These are phyloP conservation scores for Teunomyces aglyptinius DNA, from an alignment of 805 yeast species.

Conservation along the genomic window DNA sequence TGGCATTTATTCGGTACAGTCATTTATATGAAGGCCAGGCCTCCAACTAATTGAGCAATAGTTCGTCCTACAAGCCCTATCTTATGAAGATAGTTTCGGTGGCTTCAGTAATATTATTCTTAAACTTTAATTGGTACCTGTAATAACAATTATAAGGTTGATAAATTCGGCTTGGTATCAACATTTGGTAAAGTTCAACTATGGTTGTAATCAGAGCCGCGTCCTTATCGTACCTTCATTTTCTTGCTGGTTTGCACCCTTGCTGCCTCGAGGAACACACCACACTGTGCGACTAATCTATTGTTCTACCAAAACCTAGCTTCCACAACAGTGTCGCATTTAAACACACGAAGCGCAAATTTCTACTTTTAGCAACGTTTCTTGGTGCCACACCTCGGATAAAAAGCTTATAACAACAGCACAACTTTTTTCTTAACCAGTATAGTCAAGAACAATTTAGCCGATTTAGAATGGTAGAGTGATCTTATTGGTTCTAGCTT, in stretches of 20 bases:
- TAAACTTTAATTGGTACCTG: background rate
- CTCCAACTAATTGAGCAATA: too few species aligned
- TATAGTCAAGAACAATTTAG: background rate
- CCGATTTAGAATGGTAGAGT: background rate
- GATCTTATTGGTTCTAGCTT: background rate
- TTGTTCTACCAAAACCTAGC: background rate
- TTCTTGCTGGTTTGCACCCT: background rate
- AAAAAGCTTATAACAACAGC: background rate
- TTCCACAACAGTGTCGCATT: background rate
- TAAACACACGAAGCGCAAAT: background rate
- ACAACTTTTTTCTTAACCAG: background rate
- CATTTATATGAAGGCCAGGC: background rate
- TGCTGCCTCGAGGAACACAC: background rate
- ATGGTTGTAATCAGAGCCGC: background rate
- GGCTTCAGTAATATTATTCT: background rate
- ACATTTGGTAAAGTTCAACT: background rate
- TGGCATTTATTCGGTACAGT: background rate
- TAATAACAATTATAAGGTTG: background rate
- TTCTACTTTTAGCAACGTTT: background rate
- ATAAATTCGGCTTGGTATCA: background rate
- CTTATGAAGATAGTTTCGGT: background rate
- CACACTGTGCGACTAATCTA: background rate
- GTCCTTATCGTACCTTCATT: background rate
- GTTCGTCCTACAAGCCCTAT: too few species aligned
- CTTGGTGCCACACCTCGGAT: background rate